Evolutionary conservation across 1,139 yeast species (phyloP), one percentile per base, ranked within the genome.

Genomic region (Zygosaccharomyces pseudobailii): DNA sequence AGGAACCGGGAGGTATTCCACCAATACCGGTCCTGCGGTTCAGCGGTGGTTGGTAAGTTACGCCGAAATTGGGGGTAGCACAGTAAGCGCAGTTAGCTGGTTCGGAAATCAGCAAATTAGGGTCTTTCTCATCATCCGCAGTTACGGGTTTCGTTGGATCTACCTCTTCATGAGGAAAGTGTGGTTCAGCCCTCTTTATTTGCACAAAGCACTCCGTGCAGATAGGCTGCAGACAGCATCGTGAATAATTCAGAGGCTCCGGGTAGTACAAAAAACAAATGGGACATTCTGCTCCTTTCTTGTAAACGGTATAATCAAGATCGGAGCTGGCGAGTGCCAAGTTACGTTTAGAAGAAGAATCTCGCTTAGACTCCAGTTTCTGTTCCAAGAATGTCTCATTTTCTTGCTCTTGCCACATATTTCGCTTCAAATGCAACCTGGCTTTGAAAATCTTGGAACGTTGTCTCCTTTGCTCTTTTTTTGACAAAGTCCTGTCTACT

Each of bases 161-260:
- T 24, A 65, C 71, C 48, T 73, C 80, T 52, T 85, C 94, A 62
- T 87, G 95, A 0, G 97, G 96, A 31, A 90, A 87, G 67, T 90
- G 97, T 0, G 98, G 97, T n/a, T 88, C 95, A 23, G 85, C 73
- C 50, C 98, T 76, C 66, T 87, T 89, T 63, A 92, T 89, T 66
- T 90, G 97, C 6, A 90, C 97, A 76, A 92, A 92, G 66, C 98
- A 92, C 68, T 92, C 98, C 1, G 96, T 79, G 68, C 98, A 92
- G 21, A 92, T 89, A 2, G 95, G 92, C 65, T 92, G 97, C 43
- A 80, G 77, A 65, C 98, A 92, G 66, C 98, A 92, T 41, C 95
- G 74, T n/a, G 96, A 84, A 44, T 77, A 67, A 69, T 92, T 92
- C 55, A 90, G 70, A 59, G 82, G 80, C 40, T 76, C 74, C 1